A percentile compares a stretch with the other conserved stretches of the same genome.
Evolutionary conservation across 257 asterid genomes (phyloP).

Genomic region (Solanum piurae): DNA sequence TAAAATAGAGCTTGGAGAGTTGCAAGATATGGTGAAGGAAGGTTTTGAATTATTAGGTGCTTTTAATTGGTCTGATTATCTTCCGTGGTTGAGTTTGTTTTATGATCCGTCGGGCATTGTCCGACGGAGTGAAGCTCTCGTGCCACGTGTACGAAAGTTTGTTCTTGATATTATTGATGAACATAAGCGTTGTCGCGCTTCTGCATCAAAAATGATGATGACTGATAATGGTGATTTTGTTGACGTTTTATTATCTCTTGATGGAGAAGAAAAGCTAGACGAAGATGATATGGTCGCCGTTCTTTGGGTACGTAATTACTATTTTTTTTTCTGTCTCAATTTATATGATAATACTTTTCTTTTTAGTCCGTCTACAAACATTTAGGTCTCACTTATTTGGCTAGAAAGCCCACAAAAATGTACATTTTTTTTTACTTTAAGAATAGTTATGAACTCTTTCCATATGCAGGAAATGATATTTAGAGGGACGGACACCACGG

Average conservation of each 20-base stretch:
- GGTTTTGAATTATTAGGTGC: slow-evolving; percentile 51
- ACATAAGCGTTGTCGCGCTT: neutral
- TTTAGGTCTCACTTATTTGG: too few relatives aligned
- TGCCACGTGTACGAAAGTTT: slow-evolving; percentile 24
- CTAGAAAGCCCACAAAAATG: too few relatives aligned
- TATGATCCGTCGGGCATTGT: slow-evolving; percentile 32
- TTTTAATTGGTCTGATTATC: slow-evolving; percentile 49
- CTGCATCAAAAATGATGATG: neutral
- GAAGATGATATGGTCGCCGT: slow-evolving; percentile 80
- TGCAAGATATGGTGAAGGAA: slow-evolving; percentile 40
- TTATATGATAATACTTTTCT: too few relatives aligned
- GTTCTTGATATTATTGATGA: slow-evolving; percentile 27
- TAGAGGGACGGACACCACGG: slow-evolving; percentile 43
- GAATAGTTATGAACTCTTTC: too few relatives aligned
- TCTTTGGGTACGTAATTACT: slow-evolving; percentile 43
- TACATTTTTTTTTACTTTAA: too few relatives aligned
- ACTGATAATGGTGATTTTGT: slow-evolving; percentile 39
- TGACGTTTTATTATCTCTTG: slow-evolving; percentile 52
- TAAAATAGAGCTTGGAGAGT: slow-evolving; percentile 18
- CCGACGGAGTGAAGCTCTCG: slow-evolving; percentile 27
- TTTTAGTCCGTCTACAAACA: too few relatives aligned
- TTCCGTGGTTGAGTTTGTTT: slow-evolving; percentile 36
- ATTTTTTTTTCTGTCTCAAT: too few relatives aligned
- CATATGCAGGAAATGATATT: slow-evolving; percentile 40
- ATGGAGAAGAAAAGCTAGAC: slow-evolving; percentile 57